Evolutionary conservation across 441 rosid species (phyloP), one percentile per base, ranked within the genome.

Genomic region (Bruguiera hainesii): DNA sequence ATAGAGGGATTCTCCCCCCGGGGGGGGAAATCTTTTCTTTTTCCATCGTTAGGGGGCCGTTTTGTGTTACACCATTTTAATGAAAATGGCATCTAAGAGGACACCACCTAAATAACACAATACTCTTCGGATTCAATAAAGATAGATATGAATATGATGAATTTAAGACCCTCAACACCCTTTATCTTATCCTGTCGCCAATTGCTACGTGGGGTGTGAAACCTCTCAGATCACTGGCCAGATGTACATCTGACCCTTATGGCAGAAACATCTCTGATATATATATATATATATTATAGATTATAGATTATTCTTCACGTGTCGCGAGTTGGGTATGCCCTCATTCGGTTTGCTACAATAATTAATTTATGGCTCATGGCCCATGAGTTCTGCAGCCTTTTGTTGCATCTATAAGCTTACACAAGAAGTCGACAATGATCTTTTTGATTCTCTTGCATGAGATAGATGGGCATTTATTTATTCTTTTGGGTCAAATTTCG

Each of bases 91-190:
- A 61, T 42, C 62, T 53, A 52, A 13, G 30, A 62, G 73, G 55
- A 42, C 56, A n/a, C 19, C 21, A 60, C 37, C 42, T 33, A 21
- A 21, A 29, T 1, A 29, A 23, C 29, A 31, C 29, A 19, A 35
- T 35, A 35, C 42, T 35, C 42, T 21, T 61, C 53, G 66, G 69
- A 71, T 69, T 78, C 71, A 74, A 65, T 60, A 71, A 25, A 35
- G 11, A 35, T 35, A 35, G 42, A 1, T 35, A 35, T 29, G 31
- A 29, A 8, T 37, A 66, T 60, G 49, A 64, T 65, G 58, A 31
- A 62, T 59, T 56, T 64, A 68, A 68, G 71, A 73, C 65, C 59
- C 28, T 61, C 48, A 46, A 61, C 11, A 39, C 58, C 66, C 56
- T 64, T 57, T 61, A 26, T 69, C 71, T 73, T 51, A 63, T 33